Evolutionary conservation across 2,329 filamentous ascomycete genomes (phyloP), one percentile per base, ranked within the genome.

Genomic region (Trematosphaeria pertusa): DNA sequence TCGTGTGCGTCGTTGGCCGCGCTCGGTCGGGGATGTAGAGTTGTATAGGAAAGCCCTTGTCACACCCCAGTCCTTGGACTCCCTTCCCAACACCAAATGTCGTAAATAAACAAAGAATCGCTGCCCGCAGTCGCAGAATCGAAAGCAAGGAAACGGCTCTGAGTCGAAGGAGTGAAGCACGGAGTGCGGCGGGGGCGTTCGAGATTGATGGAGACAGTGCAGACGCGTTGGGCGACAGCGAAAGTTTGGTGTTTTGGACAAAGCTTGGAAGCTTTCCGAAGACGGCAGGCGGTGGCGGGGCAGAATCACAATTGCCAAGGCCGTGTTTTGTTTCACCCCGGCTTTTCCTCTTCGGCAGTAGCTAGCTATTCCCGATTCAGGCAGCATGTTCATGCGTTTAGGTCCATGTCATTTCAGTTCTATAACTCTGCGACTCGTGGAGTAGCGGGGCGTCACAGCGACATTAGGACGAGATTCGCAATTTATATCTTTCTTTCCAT

Each of bases 241-340:
- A 69, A 65, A 68, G 59, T 66, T 68, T 58, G 59, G 59, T 60
- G 62, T 62, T 62, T 59, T 45, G 54, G 49, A 35, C n/a, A n/a
- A n/a, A n/a, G n/a, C n/a, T n/a, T n/a, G n/a, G n/a, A n/a, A n/a
- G n/a, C n/a, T n/a, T n/a, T n/a, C n/a, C n/a, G n/a, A n/a, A n/a
- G n/a, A n/a, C n/a, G n/a, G 26, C 30, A 47, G 54, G 57, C 61
- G 59, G 56, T 56, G 52, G 50, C 38, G 52, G 46, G 61, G 61
- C 61, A 64, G 54, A 55, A 60, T 41, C 28, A n/a, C n/a, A n/a
- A n/a, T n/a, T n/a, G 26, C 24, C 63, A 62, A 61, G 59, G 61
- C 62, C 43, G 41, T 50, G 24, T 21, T 28, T 5, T 31, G 39
- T 43, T 42, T 34, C 30, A 21, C 30, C 37, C 36, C 10, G 20